These are phyloP conservation scores for Sclerotinia glacialis DNA, from an alignment of 2,329 filamentous ascomycete genomes.

Conservation along the genomic window DNA sequence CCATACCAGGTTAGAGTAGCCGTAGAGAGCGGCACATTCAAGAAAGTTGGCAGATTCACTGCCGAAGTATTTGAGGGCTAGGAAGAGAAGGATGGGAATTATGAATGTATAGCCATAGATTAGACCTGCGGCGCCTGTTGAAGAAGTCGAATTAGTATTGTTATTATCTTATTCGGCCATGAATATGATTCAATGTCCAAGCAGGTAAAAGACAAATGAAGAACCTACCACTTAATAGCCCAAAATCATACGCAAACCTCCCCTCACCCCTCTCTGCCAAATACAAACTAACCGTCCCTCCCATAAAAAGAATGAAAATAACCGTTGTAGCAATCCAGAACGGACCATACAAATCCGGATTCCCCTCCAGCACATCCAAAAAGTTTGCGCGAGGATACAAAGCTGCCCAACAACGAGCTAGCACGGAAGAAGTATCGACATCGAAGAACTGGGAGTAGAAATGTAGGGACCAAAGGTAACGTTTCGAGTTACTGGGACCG, in stretches of 20 bases:
- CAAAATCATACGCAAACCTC: constrained; percentile 89
- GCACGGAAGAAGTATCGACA: constrained; percentile 87
- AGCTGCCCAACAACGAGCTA: constrained; percentile 83
- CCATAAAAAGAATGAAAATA: constrained; percentile 89
- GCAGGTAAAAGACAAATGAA: background rate
- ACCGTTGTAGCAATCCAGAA: constrained; percentile 99
- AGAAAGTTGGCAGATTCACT: constrained; percentile 89
- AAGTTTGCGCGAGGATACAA: constrained; percentile 91
- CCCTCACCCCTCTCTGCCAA: constrained; percentile 64
- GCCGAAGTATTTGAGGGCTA: constrained; percentile 89
- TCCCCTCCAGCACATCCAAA: constrained; percentile 93
- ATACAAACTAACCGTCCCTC: constrained; percentile 92
- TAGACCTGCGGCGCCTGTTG: constrained; percentile 74
- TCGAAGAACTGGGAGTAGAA: constrained; percentile 99
- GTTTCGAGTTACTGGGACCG: constrained; percentile 59
- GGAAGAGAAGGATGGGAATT: constrained; percentile 82
- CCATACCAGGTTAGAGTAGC: constrained; percentile 96
- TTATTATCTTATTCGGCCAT: background rate
- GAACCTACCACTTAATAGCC: constrained; percentile 69
- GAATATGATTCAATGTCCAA: background rate
- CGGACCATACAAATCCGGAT: constrained; percentile 93
- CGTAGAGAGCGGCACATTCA: constrained; percentile 94
- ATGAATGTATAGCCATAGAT: constrained; percentile 93
- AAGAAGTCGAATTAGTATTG: background rate
- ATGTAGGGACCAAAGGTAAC: constrained; percentile 84